Base-by-base conservation (phyloP, 192 early-diverging fungal genomes). In the Rhizophagus prolifer region DNA sequence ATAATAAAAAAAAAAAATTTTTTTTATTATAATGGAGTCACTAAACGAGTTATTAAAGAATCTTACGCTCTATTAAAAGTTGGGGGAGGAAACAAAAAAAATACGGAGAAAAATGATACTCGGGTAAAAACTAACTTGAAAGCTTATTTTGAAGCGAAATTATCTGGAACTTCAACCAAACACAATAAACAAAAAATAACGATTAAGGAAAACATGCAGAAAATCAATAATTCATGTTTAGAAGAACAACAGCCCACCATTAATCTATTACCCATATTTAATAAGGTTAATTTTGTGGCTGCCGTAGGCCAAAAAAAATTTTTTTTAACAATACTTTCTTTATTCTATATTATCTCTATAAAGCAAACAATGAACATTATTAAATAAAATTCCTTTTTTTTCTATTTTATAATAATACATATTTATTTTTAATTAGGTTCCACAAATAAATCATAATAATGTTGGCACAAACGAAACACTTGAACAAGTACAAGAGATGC, bases 401-500 rank as follows among this genome's bases (percentile, higher is more conserved):
- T 64, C 23, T 25, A 25, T 60, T 9, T 23, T 60, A 23, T 60
- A 60, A 30, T 63, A 30, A 63, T 38, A 38, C 36, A 30, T 63
- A 28, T 63, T 30, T 28, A 63, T 63, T 63, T 63, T 28, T 63
- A n/a, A 38, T 44, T 66, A 95, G 92, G 90, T 98, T 26, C 97
- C 97, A 3, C 86, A 90, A 70, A 91, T 95, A 2, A 96, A 97
- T 86, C 92, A 93, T 79, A 98, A 98, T 85, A 97, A 98, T 88
- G 90, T 91, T 16, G 89, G 90, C 3, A 94, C 96, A 0, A 89
- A 97, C 80, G 87, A 89, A 58, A 91, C 95, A 67, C 91, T 96
- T 38, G 87, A 90, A 75, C 90, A 93, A 76, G 96, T 99, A 71
- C 93, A 94, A 82, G 90, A 91, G 70, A 87, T 99, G 64, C 93